These are phyloP conservation scores for Colletotrichum melonis DNA, from an alignment of 2,329 filamentous ascomycete species.

Conservation along the genomic window DNA sequence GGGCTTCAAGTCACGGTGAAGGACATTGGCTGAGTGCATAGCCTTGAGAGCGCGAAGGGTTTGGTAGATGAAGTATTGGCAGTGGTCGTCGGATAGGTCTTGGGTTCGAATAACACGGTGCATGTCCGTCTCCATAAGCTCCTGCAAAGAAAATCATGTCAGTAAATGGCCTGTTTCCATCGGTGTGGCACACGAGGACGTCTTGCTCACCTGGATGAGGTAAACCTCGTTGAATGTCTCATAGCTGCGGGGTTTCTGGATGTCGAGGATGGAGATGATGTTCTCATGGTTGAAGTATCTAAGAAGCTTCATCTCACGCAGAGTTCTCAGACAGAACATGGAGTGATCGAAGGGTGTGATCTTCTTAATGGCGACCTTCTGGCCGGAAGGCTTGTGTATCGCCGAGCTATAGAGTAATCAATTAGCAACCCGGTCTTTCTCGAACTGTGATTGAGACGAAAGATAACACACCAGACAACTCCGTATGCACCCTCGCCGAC, in stretches of 20 bases:
- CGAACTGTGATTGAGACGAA: slow-evolving; percentile 21
- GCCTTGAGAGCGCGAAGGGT: slow-evolving; percentile 97
- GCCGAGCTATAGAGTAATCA: slow-evolving; percentile 74
- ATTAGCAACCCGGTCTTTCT: not conserved
- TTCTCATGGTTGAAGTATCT: slow-evolving; percentile 99
- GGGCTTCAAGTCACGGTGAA: slow-evolving; percentile 97
- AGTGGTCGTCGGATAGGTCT: slow-evolving; percentile 98
- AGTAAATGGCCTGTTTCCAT: slow-evolving; percentile 24
- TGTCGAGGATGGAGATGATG: slow-evolving; percentile 99
- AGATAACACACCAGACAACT: slow-evolving; percentile 86
- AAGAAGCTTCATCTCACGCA: slow-evolving; percentile 99
- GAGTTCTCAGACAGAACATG: slow-evolving; percentile 96
- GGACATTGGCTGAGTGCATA: slow-evolving; percentile 98
- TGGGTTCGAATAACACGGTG: slow-evolving; percentile 98
- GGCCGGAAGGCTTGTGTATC: slow-evolving; percentile 95
- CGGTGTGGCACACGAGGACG: not conserved
- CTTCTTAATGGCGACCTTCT: slow-evolving; percentile 99
- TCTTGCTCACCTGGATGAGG: slow-evolving; percentile 84
- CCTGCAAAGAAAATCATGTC: slow-evolving; percentile 60
- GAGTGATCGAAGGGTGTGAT: slow-evolving; percentile 99
- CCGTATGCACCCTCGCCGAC: slow-evolving; percentile 98
- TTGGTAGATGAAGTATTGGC: slow-evolving; percentile 99
- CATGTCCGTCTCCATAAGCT: slow-evolving; percentile 99
- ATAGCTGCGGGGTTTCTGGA: slow-evolving; percentile 96
- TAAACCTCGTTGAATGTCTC: slow-evolving; percentile 98